These are phyloP conservation scores for Cladosporium sp. DNA, from an alignment of 2,329 filamentous ascomycete species.

Conservation along the genomic window DNA sequence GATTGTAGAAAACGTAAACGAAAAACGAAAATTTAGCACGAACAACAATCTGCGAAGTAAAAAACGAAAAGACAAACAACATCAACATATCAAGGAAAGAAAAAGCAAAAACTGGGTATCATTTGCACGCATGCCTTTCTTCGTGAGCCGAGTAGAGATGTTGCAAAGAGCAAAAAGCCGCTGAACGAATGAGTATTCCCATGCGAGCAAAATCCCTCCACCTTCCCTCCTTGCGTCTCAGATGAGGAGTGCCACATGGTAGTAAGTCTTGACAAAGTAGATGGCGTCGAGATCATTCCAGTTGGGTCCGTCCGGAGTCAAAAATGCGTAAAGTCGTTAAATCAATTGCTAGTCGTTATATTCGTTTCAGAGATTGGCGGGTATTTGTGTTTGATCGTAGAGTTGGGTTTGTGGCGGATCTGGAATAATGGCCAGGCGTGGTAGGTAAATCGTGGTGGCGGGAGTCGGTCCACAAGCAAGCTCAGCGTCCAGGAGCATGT, in stretches of 20 bases:
- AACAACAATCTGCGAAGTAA: background rate
- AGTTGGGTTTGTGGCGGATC: background rate
- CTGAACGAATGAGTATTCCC: conserved; percentile 2
- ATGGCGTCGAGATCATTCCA: background rate
- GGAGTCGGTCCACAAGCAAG: background rate
- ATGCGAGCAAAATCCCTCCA: background rate
- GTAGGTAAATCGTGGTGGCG: background rate
- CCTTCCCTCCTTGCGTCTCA: background rate
- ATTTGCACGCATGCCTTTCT: conserved; percentile 17
- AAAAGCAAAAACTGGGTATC: conserved; percentile 18
- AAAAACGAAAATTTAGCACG: background rate
- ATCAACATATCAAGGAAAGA: background rate
- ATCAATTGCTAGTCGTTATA: conserved; percentile 5
- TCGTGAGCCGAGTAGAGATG: conserved; percentile 5
- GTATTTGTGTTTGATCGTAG: background rate
- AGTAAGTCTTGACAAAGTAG: background rate
- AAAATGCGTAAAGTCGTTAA: conserved; percentile 12
- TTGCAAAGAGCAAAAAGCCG: conserved; percentile 10
- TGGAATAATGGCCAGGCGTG: background rate
- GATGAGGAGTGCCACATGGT: conserved; percentile 1
- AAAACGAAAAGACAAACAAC: background rate
- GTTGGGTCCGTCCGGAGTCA: background rate
- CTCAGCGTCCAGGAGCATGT: background rate
- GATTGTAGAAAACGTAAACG: background rate
- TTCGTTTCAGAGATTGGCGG: background rate